A percentile compares a stretch with the other conserved stretches of the same genome.
These are phyloP conservation scores for Pseudogymnoascus sp. DNA, from an alignment of 2,329 filamentous ascomycete genomes.

Conservation along the genomic window DNA sequence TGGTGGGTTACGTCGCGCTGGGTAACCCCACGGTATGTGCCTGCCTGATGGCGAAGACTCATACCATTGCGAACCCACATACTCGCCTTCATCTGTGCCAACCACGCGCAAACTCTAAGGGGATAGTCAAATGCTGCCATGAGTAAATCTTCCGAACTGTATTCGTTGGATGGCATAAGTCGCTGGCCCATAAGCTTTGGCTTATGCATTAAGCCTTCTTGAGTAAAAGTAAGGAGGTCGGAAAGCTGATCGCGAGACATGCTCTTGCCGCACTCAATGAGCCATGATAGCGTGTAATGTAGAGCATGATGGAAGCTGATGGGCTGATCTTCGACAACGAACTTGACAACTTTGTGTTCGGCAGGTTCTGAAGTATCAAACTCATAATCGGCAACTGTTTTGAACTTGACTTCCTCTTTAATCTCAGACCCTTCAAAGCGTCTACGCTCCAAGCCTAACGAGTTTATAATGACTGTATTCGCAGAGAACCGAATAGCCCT, in stretches of 20 bases:
- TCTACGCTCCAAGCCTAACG: constrained; percentile 77
- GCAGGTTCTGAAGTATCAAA: constrained; percentile 51
- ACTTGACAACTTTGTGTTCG: constrained; percentile 66
- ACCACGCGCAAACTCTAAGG: constrained; percentile 86
- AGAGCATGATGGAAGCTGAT: constrained; percentile 97
- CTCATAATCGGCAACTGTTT: constrained; percentile 67
- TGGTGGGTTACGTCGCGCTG: constrained; percentile 91
- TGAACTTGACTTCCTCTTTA: constrained; percentile 79
- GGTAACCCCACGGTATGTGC: constrained; percentile 81
- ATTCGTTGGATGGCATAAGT: constrained; percentile 48
- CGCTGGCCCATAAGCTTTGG: constrained; percentile 53
- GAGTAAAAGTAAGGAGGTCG: constrained; percentile 62
- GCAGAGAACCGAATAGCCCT: constrained; percentile 67
- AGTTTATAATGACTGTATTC: constrained; percentile 80
- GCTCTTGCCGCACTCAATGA: constrained; percentile 79
- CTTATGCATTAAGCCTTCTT: constrained; percentile 59
- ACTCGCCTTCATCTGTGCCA: constrained; percentile 94
- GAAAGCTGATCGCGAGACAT: constrained; percentile 62
- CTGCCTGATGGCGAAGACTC: constrained; percentile 89
- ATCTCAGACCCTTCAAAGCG: constrained; percentile 83
- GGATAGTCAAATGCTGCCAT: constrained; percentile 90
- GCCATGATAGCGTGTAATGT: constrained; percentile 93
- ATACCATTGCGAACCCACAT: constrained; percentile 99
- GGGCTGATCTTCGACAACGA: constrained; percentile 77
- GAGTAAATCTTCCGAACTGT: constrained; percentile 67